A percentile compares a stretch with the other conserved stretches of the same genome.
These are phyloP conservation scores for Aureobasidium sp. DNA, from an alignment of 2,329 filamentous ascomycete species.

Conservation along the genomic window DNA sequence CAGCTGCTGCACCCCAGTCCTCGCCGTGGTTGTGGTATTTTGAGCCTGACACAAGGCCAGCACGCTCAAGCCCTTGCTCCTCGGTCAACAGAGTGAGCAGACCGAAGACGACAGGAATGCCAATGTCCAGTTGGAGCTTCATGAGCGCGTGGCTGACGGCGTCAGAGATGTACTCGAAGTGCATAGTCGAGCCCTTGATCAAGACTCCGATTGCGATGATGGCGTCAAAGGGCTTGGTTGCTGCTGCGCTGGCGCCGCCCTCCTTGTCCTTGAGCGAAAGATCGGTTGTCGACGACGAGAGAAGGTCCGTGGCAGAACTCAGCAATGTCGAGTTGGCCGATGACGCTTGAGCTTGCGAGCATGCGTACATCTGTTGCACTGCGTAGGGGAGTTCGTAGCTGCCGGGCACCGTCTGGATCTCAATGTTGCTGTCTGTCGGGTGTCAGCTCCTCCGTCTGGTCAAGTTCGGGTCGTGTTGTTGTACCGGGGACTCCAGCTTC, in stretches of 20 bases:
- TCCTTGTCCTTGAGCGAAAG: conserved; percentile 38
- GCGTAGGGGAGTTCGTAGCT: conserved; percentile 92
- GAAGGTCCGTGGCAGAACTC: conserved; percentile 64
- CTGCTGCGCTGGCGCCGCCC: conserved; percentile 32
- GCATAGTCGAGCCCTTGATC: conserved; percentile 98
- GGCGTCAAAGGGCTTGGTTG: conserved; percentile 69
- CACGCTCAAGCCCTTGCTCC: conserved; percentile 76
- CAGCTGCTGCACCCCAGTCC: conserved; percentile 91
- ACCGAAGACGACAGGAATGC: conserved; percentile 85
- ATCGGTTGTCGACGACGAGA: conserved; percentile 56
- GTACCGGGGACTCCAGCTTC: conserved; percentile 61
- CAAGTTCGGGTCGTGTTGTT: too few relatives aligned
- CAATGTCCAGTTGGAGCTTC: conserved; percentile 83
- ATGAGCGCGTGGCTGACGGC: conserved; percentile 86
- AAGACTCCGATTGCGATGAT: conserved; percentile 92
- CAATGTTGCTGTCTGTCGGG: conserved; percentile 65
- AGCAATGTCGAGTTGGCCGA: conserved; percentile 51
- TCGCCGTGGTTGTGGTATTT: conserved; percentile 83
- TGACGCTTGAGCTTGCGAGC: conserved; percentile 57
- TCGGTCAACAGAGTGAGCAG: conserved; percentile 82
- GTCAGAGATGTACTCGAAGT: conserved; percentile 97
- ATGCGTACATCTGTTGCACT: conserved; percentile 62
- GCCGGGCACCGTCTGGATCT: conserved; percentile 81
- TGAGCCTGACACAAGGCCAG: conserved; percentile 52
- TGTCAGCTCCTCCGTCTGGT: neutral